These are phyloP conservation scores for Coniochaeta sp. DNA, from an alignment of 2,329 filamentous ascomycete species.

Conservation along the genomic window DNA sequence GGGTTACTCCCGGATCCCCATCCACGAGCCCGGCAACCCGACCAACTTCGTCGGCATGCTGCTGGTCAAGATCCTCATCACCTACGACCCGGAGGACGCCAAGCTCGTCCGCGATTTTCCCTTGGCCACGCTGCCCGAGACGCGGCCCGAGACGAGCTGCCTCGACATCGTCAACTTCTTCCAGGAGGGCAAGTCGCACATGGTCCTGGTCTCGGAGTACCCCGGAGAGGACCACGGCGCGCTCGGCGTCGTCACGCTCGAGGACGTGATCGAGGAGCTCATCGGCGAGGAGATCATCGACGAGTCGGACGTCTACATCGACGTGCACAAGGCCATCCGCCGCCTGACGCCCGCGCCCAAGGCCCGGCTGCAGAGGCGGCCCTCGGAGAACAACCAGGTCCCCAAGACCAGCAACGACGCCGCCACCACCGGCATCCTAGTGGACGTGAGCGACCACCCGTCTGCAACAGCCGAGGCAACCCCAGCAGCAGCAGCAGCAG, in stretches of 20 bases:
- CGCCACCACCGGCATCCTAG: conserved; percentile 19
- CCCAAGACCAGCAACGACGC: conserved; percentile 7
- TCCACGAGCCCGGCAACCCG: conserved; percentile 76
- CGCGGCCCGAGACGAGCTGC: conserved; percentile 89
- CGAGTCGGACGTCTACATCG: conserved; percentile 96
- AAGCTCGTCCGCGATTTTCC: conserved; percentile 85
- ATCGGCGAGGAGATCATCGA: conserved; percentile 99
- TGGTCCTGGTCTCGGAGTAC: conserved; percentile 87
- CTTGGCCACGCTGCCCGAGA: conserved; percentile 89
- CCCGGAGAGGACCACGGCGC: conserved; percentile 90
- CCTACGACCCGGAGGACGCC: conserved; percentile 91
- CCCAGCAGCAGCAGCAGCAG: conserved; percentile 13
- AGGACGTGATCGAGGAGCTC: conserved; percentile 96
- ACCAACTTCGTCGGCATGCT: conserved; percentile 96
- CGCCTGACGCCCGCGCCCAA: conserved; percentile 80
- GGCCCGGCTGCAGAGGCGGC: conserved; percentile 44
- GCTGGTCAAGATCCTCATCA: conserved; percentile 96
- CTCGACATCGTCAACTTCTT: conserved; percentile 99
- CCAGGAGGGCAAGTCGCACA: conserved; percentile 97
- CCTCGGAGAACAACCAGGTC: conserved; percentile 23
- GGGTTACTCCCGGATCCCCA: conserved; percentile 93
- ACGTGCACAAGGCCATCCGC: conserved; percentile 96
- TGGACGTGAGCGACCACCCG: conserved; percentile 18
- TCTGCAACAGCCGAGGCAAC: conserved; percentile 1
- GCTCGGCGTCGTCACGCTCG: conserved; percentile 87